Conservation (phyloP, 2,329 filamentous ascomycete genomes). For the Magnaporthiopsis poae region DNA sequence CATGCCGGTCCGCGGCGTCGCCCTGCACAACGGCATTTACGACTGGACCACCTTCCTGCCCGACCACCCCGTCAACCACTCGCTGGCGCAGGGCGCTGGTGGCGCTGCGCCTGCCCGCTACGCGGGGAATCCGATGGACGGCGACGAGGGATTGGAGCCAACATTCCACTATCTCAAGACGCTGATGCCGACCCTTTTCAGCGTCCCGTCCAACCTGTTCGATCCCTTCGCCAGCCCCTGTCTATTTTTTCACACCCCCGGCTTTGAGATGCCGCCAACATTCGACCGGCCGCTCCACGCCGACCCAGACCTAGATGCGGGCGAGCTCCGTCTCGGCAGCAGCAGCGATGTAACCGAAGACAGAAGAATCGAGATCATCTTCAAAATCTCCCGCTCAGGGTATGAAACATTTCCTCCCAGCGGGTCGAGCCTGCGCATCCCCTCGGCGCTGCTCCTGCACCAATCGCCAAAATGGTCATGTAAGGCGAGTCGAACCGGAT, state of each 20-base stretch:
- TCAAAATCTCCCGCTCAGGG: constrained; percentile 29
- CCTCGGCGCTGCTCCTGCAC: constrained; percentile 39
- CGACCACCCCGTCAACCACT: constrained; percentile 36
- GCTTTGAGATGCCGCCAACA: constrained; percentile 33
- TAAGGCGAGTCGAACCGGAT: no score
- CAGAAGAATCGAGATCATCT: constrained; percentile 8
- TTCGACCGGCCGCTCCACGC: constrained; percentile 22
- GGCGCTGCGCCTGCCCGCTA: no score
- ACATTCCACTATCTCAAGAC: constrained; percentile 28
- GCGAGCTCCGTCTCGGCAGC: neutral
- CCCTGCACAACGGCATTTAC: constrained; percentile 52
- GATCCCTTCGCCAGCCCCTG: constrained; percentile 50
- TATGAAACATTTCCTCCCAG: constrained; percentile 39
- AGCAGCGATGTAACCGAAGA: constrained; percentile 6
- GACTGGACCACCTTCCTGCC: constrained; percentile 54
- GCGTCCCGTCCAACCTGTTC: constrained; percentile 38
- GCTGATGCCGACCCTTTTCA: constrained; percentile 33
- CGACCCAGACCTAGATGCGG: neutral
- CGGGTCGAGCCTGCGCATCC: constrained; percentile 37
- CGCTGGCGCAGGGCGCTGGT: constrained; percentile 8
- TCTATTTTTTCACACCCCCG: constrained; percentile 48
- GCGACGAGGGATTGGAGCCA: constrained; percentile 22
- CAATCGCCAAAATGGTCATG: no score
- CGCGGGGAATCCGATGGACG: constrained; percentile 14
- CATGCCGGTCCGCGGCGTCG: constrained; percentile 42